Percentiles rank a stretch among this genome's conserved stretches.
Conservation (phyloP, 2,329 filamentous ascomycete species). For the Exserohilum rostratum region DNA sequence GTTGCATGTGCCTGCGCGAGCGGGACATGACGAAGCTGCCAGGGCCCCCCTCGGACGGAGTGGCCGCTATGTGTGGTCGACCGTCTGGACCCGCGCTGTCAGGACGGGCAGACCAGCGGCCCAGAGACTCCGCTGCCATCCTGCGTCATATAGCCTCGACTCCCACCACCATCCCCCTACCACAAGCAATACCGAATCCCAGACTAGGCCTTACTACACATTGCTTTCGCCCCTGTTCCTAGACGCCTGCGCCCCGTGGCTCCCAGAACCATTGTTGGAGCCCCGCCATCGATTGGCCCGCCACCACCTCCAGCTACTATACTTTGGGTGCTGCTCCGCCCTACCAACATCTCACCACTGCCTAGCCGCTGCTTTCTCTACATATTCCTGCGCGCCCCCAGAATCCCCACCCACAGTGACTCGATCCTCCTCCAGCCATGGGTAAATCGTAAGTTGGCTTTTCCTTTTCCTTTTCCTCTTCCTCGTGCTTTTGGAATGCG, state of each 20-base stretch:
- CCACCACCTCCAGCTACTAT: conserved; percentile 17
- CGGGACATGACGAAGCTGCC: conserved; percentile 14
- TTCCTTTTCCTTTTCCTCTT: conserved; percentile 16
- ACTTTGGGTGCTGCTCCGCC: conserved; percentile 22
- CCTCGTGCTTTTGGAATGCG: conserved; percentile 20
- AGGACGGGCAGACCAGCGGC: conserved; percentile 3
- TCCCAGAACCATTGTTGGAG: conserved; percentile 10
- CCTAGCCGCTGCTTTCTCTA: conserved; percentile 17
- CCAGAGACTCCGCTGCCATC: background rate
- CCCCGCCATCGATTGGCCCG: conserved; percentile 29
- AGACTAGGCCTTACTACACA: background rate
- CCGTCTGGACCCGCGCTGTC: conserved; percentile 12
- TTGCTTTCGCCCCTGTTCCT: background rate
- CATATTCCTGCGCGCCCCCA: conserved; percentile 13
- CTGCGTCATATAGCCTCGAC: conserved; percentile 7
- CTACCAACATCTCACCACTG: conserved; percentile 14
- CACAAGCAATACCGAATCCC: background rate
- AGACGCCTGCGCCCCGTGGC: conserved; percentile 9
- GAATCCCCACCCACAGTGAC: conserved; percentile 4
- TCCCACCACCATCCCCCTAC: background rate
- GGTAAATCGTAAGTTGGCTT: conserved; percentile 50
- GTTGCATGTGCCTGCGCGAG: conserved; percentile 4
- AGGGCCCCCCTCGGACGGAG: conserved; percentile 9
- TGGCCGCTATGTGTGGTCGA: conserved; percentile 9
- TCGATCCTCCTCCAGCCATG: conserved; percentile 33